Base-by-base conservation (phyloP, 495 filamentous ascomycete genomes). In the Terfezia boudieri region DNA sequence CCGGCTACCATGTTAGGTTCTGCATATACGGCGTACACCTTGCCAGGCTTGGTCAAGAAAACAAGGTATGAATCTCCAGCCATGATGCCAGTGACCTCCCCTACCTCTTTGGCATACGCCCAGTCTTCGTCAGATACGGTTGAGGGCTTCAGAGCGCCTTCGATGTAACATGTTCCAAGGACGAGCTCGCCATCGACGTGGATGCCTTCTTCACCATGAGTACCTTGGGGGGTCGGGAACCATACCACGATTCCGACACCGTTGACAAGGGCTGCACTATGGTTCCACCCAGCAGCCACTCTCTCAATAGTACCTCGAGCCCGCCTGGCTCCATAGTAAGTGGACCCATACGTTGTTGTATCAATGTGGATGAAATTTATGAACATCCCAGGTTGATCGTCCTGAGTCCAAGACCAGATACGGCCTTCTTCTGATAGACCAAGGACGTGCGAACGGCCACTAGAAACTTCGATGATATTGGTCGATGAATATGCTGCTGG, bases 221-320 rank as follows among this genome's bases (percentile, higher is more conserved):
- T 16, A n/a, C 52, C 53, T 23, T 50, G 49, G 50, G 50, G 52
- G 2, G 6, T 9, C 16, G 26, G 41, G 17, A 22, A 55, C 61
- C 61, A 64, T 16, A 59, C 51, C 38, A 60, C 49, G 16, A 64
- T 54, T 10, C 61, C 61, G 35, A 51, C 26, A 9, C 55, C 61
- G 17, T 60, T 41, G n/a, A 64, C 50, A 36, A 64, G 55, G 9
- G 58, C 61, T 23, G 55, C 61, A 5, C 58, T 61, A 14, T 51
- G 56, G 52, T 56, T 50, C 61, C 61, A 64, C 23, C 61, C 61
- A 8, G 58, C 61, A 49, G 60, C 56, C 52, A 64, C 61, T 43
- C 63, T 64, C 36, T 36, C 55, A 11, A 62, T 53, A 9, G 57
- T 58, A 20, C 56, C 41, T 14, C 17, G 41, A 46, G 17, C 41